A percentile compares a stretch with the other conserved stretches of the same genome.
Evolutionary conservation across 768 basidiomycete genomes (phyloP).

Genomic region (Tephrocybe sp.): DNA sequence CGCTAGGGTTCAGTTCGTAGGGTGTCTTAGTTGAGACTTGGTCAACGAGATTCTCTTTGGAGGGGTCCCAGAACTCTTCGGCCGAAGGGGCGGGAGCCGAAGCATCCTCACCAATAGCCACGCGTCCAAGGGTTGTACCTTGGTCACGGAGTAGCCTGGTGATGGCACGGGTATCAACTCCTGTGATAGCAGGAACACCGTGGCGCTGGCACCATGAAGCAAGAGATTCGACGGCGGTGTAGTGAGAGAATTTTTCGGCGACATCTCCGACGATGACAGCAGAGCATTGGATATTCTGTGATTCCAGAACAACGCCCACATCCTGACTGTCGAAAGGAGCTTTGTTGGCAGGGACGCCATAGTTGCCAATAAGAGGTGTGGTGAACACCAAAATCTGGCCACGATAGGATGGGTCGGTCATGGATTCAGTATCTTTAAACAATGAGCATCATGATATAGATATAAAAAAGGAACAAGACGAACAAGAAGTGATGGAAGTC

Average conservation of each 20-base stretch:
- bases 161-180: constrained; percentile 97
- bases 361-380: constrained; percentile 97
- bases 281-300: constrained; percentile 84
- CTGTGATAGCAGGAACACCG: constrained; percentile 90
- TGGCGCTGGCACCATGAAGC: constrained; percentile 91
- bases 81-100: constrained; percentile 55
- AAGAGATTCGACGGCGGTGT: constrained; percentile 90
- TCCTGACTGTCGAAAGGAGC: constrained; percentile 71
- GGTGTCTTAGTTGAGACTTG: constrained; percentile 86
- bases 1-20: constrained; percentile 83
- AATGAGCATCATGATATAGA: constrained; percentile 5
- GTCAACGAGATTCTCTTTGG: constrained; percentile 88
- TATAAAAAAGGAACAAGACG: constrained; percentile 26
- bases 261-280: constrained; percentile 94
- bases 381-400: constrained; percentile 99
- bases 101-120: constrained; percentile 80
- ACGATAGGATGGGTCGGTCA: constrained; percentile 99
- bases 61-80: constrained; percentile 92
- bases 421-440: constrained; percentile 91
- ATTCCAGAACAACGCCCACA: constrained; percentile 89
- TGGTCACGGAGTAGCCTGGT: constrained; percentile 93
- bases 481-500: constrained; percentile 97
- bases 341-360: constrained; percentile 87
- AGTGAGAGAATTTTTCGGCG: constrained; percentile 93
- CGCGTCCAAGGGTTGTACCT: constrained; percentile 91